Base-by-base conservation (phyloP, 2,329 filamentous ascomycete species). In the Chaetomiaceae sp. region DNA sequence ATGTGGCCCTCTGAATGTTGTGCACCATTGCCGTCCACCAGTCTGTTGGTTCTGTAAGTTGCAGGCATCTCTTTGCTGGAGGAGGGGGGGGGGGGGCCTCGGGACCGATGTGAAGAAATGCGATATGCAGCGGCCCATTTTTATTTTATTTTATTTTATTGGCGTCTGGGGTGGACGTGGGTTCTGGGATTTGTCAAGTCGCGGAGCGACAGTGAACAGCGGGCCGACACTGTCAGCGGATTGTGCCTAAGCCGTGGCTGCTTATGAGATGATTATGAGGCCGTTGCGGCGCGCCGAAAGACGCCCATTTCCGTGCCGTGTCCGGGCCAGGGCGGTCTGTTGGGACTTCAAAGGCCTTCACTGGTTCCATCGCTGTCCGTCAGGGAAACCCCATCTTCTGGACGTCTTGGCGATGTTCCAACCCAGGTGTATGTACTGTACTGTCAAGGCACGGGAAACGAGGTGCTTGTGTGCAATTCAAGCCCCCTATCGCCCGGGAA, bases 181-280 rank as follows among this genome's bases (percentile, higher is more conserved):
- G 9, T n/a, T 9, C 5, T 27, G 25, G 25, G 5, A 27, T 27
- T 27, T 27, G n/a, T 37, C 41, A 33, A 51, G 43, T 41, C 27
- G 33, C 13, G 8, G 42, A 32, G 37, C 30, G 30, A 50, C 27
- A 16, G 38, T 49, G 46, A 37, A 13, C 41, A 36, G 27, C 23
- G 41, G n/a, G 13, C 37, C 20, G 23, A 43, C 2, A 21, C 11
- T 33, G 13, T 16, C 25, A 45, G 36, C 29, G 33, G 23, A 27
- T 9, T 38, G 30, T 38, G 30, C 48, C 14, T 36, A 21, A 32
- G 48, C 30, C 40, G 38, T 51, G 44, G 44, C 36, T 61, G 61
- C 59, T 61, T 60, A 61, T 59, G 57, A 56, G 57, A 63, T 61
- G 60, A 59, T 61, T 60, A 61, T 60, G 58, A 56, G 47, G 48